Base-by-base conservation (phyloP, 1,284 basidiomycete species). In the Prillingera fragicola region DNA sequence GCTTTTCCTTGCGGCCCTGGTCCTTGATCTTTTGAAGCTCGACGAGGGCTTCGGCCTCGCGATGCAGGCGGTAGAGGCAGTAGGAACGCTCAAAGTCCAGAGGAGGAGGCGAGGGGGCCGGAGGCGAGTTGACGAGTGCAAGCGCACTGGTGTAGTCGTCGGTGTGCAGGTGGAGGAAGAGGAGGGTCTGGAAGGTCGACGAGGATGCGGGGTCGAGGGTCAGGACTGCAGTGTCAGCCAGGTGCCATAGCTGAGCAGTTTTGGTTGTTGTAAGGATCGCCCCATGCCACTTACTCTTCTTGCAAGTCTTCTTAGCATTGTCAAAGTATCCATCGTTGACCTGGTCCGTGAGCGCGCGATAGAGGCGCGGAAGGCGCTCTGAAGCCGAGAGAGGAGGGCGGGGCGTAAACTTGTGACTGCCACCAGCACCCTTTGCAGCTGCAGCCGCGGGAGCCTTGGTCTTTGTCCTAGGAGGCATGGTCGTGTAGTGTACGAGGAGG, bases 271-370 rank as follows among this genome's bases (percentile, higher is more conserved):
- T 21, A 13, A 18, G n/a, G 7, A 9, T 18, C 33, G 14, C 9
- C n/a, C n/a, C n/a, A n/a, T n/a, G n/a, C 24, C 45, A 77, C 80
- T 55, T 60, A 86, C 87, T 85, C 74, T 87, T 87, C 72, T 87
- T 84, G 75, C 86, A 89, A 50, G 87, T 89, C 77, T 83, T 87
- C 63, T 87, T 77, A 23, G 86, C 85, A 64, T 85, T 87, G 45
- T 74, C 72, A 63, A 85, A 83, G 70, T 87, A 81, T 3, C 83
- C 84, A 25, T 84, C 85, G 55, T 90, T 85, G 57, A 89, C 81
- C 63, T 90, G 87, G 18, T 85, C 83, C 61, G 81, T 82, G 17
- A 91, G 72, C 38, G 85, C 84, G 41, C 78, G 80, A 69, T 87
- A 89, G 40, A 87, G 74, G 33, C 80, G 78, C 57, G 80, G 83